Evolutionary conservation across 2,329 filamentous ascomycete genomes (phyloP), one percentile per base, ranked within the genome.

Genomic region (Periconia digitata): DNA sequence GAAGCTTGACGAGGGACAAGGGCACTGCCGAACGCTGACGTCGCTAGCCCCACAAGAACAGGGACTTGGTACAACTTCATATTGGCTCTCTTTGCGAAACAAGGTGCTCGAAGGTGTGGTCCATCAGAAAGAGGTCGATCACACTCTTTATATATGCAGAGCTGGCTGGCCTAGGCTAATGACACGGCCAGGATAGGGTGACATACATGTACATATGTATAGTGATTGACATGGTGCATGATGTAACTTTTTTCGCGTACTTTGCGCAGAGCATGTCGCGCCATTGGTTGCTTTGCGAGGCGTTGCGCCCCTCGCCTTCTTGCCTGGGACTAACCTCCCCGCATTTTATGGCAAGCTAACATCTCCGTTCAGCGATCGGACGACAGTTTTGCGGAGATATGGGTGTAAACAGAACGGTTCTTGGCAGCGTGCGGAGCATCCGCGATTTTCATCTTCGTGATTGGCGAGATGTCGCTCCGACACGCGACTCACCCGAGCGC

Each of bases 21-120:
- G 15, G 47, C 47, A 16, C 44, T 49, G 17, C 55, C 58, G 32
- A 63, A 43, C 4, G 52, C 55, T 21, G 62, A 47, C 27, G 59
- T 40, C 5, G 58, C 59, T n/a, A 54, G 49, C 21, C 57, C 58
- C 21, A 65, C 52, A 36, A 62, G 42, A n/a, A 65, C 35, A 32
- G 60, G 53, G 23, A 43, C 55, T 52, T 57, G 62, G 43, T 49
- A 50, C 22, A 64, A 47, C 59, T 63, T 65, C 47, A 43, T 64
- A 51, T 16, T 49, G 47, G 38, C 34, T 42, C 43, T 44, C 46
- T 50, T n/a, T 41, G 16, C 34, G 15, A 18, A 38, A 20, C 37
- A 39, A 39, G 20, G 18, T 32, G 27, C 4, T 6, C 27, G n/a
- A 32, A 4, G n/a, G 10, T 10, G 4, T 10, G 12, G 27, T 15